Conservation (phyloP, 345 rosid genomes). For the Corymbia maculata region DNA sequence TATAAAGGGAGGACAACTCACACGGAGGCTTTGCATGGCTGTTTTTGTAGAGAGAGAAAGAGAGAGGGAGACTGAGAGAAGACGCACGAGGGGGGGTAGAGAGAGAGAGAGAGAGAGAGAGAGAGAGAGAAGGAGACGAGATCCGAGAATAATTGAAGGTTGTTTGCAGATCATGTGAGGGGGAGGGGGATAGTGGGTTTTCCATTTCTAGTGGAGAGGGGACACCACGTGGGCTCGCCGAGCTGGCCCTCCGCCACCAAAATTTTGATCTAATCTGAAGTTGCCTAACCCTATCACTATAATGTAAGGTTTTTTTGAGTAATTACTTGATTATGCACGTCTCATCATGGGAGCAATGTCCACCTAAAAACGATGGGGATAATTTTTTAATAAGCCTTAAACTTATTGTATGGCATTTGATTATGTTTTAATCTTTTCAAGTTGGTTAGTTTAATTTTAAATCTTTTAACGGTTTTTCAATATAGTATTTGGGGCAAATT, state of each 20-base stretch:
- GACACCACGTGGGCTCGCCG: conserved; percentile 9
- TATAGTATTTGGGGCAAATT: neutral
- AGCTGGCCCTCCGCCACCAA: neutral
- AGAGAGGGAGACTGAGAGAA: neutral
- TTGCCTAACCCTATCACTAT: neutral
- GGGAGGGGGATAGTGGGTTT: neutral
- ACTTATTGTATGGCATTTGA: neutral
- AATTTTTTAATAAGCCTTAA: neutral
- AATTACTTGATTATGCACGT: neutral
- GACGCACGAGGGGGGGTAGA: conserved; percentile 4
- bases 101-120: neutral
- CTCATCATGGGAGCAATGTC: neutral
- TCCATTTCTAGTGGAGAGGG: conserved; percentile 7
- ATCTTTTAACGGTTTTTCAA: neutral
- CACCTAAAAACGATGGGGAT: neutral
- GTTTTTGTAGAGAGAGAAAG: neutral
- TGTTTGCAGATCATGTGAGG: conserved; percentile 2
- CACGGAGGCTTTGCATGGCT: neutral
- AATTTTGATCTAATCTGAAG: neutral
- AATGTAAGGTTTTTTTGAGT: neutral
- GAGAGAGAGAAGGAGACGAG: neutral
- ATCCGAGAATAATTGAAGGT: conserved; percentile 10
- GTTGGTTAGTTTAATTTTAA: neutral
- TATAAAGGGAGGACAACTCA: neutral
- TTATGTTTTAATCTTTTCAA: neutral